Evolutionary conservation across 768 basidiomycete genomes (phyloP).

Genomic region (Mycena rosella): DNA sequence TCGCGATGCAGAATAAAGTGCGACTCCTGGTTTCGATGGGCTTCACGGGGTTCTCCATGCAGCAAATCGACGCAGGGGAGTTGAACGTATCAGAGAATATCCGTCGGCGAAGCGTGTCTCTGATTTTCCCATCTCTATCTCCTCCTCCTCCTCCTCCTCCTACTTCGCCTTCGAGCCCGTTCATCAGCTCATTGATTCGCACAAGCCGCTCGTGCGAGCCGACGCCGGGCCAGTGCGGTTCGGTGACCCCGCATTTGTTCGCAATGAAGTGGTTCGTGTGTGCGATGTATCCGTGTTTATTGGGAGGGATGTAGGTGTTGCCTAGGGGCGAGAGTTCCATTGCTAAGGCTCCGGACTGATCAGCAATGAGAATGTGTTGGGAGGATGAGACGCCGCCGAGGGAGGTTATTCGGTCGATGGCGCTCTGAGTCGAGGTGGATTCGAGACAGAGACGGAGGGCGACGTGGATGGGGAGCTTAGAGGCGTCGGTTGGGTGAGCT

Average conservation of each 20-base stretch:
- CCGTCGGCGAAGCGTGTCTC: slow-evolving; percentile 40
- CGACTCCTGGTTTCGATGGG: slow-evolving; percentile 38
- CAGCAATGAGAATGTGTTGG: slow-evolving; percentile 52
- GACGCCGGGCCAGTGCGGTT: slow-evolving; percentile 45
- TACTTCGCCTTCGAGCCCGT: slow-evolving; percentile 29
- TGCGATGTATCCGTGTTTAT: slow-evolving; percentile 44
- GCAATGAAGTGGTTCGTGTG: slow-evolving; percentile 54
- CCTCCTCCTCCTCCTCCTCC: too few species aligned
- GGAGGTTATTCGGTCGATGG: slow-evolving; percentile 42
- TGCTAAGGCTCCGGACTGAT: slow-evolving; percentile 41
- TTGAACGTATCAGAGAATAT: slow-evolving; percentile 49
- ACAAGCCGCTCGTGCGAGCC: slow-evolving; percentile 47
- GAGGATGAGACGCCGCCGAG: slow-evolving; percentile 50
- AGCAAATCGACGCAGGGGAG: slow-evolving; percentile 49
- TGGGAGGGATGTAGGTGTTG: slow-evolving; percentile 41
- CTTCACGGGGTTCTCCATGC: slow-evolving; percentile 38
- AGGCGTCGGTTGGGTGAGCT: slow-evolving; percentile 45
- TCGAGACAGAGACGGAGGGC: slow-evolving; percentile 49
- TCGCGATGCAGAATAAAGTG: slow-evolving; percentile 53
- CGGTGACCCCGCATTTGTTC: slow-evolving; percentile 45
- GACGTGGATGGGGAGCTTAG: slow-evolving; percentile 49
- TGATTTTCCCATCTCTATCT: slow-evolving; percentile 37
- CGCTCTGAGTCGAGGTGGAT: slow-evolving; percentile 41
- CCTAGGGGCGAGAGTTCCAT: slow-evolving; percentile 50
- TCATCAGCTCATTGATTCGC: slow-evolving; percentile 41